Evolutionary conservation across 192 early-diverging fungal genomes (phyloP).

Genomic region (Backusella parvicylindrica): DNA sequence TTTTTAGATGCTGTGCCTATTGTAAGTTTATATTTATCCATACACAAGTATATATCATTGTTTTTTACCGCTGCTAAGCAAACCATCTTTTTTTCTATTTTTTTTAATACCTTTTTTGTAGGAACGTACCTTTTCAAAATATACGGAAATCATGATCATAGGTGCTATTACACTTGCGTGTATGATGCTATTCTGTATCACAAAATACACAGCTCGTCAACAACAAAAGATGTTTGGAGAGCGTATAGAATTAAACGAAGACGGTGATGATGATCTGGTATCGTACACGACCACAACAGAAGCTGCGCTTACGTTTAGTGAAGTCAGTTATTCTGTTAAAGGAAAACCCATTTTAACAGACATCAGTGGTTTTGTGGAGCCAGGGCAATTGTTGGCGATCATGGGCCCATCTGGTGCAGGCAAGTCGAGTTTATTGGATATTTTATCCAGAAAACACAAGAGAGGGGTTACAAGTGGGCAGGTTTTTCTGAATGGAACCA

Average conservation of each 20-base stretch:
- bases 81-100: not conserved
- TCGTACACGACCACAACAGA: not conserved
- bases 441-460: conserved; percentile 29
- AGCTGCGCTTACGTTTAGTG: conserved; percentile 13
- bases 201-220: conserved; percentile 8
- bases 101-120: too few relatives aligned
- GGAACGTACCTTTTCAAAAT: conserved; percentile 21
- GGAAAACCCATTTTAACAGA: conserved; percentile 63
- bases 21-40: too few relatives aligned
- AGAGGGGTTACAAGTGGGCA: conserved; percentile 16
- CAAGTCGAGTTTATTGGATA: conserved; percentile 78
- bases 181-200: conserved; percentile 13
- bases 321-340: conserved; percentile 21
- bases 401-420: conserved; percentile 94
- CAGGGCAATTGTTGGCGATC: conserved; percentile 78
- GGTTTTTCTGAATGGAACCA: conserved; percentile 51
- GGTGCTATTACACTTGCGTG: conserved; percentile 11
- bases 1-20: conserved; percentile 30
- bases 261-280: not conserved
- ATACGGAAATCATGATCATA: conserved; percentile 19
- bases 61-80: not conserved
- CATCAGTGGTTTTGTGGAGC: conserved; percentile 68
- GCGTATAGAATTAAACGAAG: not conserved
- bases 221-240: conserved; percentile 26
- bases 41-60: too few relatives aligned